These are phyloP conservation scores for Amanita molliuscula DNA, from an alignment of 768 basidiomycete genomes.

Conservation along the genomic window DNA sequence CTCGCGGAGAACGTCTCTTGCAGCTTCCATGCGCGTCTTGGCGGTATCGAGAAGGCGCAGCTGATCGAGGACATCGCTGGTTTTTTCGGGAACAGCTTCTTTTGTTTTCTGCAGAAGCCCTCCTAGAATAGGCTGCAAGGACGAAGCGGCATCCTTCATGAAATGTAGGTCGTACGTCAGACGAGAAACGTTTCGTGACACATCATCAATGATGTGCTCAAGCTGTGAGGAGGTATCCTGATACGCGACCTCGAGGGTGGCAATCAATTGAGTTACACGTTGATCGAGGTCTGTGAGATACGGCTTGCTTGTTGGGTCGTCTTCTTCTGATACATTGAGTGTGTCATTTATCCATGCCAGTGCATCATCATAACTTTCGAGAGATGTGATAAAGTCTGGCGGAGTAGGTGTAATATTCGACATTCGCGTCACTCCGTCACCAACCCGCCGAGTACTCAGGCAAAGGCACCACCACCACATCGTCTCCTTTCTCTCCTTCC, in stretches of 20 bases:
- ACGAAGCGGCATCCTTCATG: conserved; percentile 84
- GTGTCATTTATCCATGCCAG: conserved; percentile 67
- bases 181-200: conserved; percentile 83
- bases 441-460: conserved; percentile 22
- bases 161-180: conserved; percentile 95
- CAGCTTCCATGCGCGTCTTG: conserved; percentile 79
- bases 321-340: conserved; percentile 27
- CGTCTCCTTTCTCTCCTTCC: conserved; percentile 39
- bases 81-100: conserved; percentile 43
- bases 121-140: conserved; percentile 58
- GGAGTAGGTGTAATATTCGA: conserved; percentile 29
- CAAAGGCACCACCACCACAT: conserved; percentile 43
- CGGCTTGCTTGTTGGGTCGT: conserved; percentile 14
- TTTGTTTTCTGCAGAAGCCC: conserved; percentile 48
- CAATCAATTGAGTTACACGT: conserved; percentile 64
- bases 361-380: conserved; percentile 40
- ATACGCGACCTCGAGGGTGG: conserved; percentile 74
- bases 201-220: conserved; percentile 86
- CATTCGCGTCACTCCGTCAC: conserved; percentile 7
- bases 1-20: conserved; percentile 83
- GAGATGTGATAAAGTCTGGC: conserved; percentile 37
- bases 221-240: conserved; percentile 83
- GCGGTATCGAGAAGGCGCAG: conserved; percentile 77
- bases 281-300: conserved; percentile 58
- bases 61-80: conserved; percentile 58